Evolutionary conservation across 805 yeast species (phyloP), one percentile per base, ranked within the genome.

Genomic region (Metschnikowia baotianmanensis): DNA sequence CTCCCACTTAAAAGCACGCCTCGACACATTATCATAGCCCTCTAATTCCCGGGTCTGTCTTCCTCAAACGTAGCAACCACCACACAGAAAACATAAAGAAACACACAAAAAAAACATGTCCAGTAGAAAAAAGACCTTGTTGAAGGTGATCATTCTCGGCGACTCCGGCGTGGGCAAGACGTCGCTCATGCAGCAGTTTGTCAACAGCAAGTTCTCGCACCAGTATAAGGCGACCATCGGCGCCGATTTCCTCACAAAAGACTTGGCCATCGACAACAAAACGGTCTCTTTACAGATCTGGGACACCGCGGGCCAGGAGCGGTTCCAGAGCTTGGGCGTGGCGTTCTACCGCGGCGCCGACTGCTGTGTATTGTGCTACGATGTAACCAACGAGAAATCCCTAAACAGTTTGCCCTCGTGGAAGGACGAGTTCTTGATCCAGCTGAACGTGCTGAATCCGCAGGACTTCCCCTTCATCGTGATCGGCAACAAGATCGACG

Each of bases 91-190:
- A 10, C 25, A 10, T 10, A 10, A 10, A 10, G 4, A 2, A 9
- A 25, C 2, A 25, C 28, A 6, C 13, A 6, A 11, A 29, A 23
- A 23, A 13, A 36, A 16, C 29, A 75, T 75, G 80, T 79, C 77
- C 52, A 72, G 72, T 41, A 77, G 86, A 67, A 83, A 83, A 72
- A 85, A 85, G 61, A 83, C 88, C 23, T 72, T 85, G 48, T 69
- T 86, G 47, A 85, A 86, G 61, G 96, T 91, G 46, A 91, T 91
- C 62, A 89, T 91, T 40, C 74, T 91, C 40, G 99, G 99, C 29
- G 98, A 93, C 63, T 86, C 96, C 2, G 98, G 98, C 40, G 98
- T 93, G 34, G 99, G 99, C 20, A 91, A 91, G 71, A 91, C 98
- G 21, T 88, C 96, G 3, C 71, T 91, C 51, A 90, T 91, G 96